Base-by-base conservation (phyloP, 1,284 basidiomycete genomes). In the Trametes versicolor region DNA sequence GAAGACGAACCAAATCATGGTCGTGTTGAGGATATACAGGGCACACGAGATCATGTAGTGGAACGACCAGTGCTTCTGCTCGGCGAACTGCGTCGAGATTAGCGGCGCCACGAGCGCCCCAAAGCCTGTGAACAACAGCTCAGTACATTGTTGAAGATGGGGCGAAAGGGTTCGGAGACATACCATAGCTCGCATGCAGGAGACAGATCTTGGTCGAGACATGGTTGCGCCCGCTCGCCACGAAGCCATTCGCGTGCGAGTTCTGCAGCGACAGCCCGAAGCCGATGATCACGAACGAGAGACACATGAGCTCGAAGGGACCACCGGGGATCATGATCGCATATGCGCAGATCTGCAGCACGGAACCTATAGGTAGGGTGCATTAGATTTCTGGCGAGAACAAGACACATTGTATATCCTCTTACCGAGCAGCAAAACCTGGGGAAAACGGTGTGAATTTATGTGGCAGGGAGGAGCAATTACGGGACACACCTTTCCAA, bases 301-400 rank as follows among this genome's bases (percentile, higher is more conserved):
- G 71, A 50, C 88, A 84, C 71, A 92, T 88, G 4, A 88, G 78
- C 0, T 89, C 87, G 74, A 90, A 94, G 0, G 92, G 91, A 3
- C 85, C 83, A 2, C 84, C 88, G 25, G 88, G 82, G 15, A 83
- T 81, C 74, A 76, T 73, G n/a, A 81, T 74, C 12, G 63, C 69
- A 69, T 85, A 87, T 4, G 80, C 83, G n/a, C 83, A 64, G 4
- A 86, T 70, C 74, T 88, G 84, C 39, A 74, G 75, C 19, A 82
- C 43, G 2, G 82, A 78, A 21, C 82, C 84, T 79, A 19, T 9
- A 10, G 71, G 19, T 8, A 15, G 27, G 1, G 17, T 4, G 2
- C 3, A 25, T 51, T 9, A 49, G 19, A 9, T 27, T 1, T 19
- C 29, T 12, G 12, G 21, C 8, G 9, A 23, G 32, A n/a, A n/a